These are phyloP conservation scores for Neonectria ditissima DNA, from an alignment of 2,329 filamentous ascomycete species.

Conservation along the genomic window DNA sequence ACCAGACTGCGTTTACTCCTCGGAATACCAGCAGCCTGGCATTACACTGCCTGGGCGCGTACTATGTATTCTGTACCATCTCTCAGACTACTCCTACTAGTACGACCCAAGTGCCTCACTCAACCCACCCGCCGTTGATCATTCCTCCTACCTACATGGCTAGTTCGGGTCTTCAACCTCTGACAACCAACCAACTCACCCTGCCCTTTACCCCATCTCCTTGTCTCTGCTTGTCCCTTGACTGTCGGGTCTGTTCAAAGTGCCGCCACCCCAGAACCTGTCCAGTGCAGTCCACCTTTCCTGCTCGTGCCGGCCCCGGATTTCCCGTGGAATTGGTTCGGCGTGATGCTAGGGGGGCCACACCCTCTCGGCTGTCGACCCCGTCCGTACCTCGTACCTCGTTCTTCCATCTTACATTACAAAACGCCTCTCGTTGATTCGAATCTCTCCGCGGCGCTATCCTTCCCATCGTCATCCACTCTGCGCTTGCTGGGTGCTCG, in stretches of 20 bases:
- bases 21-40: not conserved
- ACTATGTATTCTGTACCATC: not conserved
- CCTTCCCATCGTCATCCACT: not conserved
- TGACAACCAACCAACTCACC: conserved; percentile 11
- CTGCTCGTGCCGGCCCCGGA: conserved; percentile 40
- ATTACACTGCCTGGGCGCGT: not conserved
- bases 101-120: not conserved
- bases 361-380: conserved; percentile 27
- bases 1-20: too few relatives aligned
- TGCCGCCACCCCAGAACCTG: not conserved
- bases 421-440: conserved; percentile 2
- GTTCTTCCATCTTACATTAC: conserved; percentile 15
- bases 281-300: not conserved
- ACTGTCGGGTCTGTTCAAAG: not conserved
- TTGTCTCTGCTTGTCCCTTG: not conserved
- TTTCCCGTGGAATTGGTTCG: conserved; percentile 47
- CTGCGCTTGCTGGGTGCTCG: too few relatives aligned
- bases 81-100: not conserved
- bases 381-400: conserved; percentile 27
- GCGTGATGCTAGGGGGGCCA: conserved; percentile 40
- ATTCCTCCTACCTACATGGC: not conserved
- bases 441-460: not conserved
- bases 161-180: not conserved
- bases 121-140: not conserved
- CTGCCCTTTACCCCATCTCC: conserved; percentile 4